These are phyloP conservation scores for Botryosphaeria dothidea DNA, from an alignment of 2,329 filamentous ascomycete genomes.

Conservation along the genomic window DNA sequence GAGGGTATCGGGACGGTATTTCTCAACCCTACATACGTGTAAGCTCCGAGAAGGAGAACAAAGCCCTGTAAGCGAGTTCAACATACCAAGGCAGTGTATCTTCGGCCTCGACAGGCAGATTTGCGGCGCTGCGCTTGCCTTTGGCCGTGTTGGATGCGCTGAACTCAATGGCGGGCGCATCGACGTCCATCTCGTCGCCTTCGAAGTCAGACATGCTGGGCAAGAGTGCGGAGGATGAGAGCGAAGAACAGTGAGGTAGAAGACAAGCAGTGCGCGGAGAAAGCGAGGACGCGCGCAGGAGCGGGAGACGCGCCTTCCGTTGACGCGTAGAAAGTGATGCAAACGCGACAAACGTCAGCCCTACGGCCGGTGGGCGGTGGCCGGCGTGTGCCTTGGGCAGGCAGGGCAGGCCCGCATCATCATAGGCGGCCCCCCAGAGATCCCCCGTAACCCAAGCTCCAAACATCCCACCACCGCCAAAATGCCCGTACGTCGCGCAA, in stretches of 20 bases:
- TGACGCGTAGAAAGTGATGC: conserved; percentile 35
- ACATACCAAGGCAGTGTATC: conserved; percentile 87
- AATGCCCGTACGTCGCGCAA: conserved; percentile 48
- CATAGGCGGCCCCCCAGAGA: conserved; percentile 28
- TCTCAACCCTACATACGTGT: conserved; percentile 72
- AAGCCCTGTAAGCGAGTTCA: background rate
- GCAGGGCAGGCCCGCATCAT: conserved; percentile 26
- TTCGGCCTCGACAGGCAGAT: conserved; percentile 89
- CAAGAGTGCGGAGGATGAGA: background rate
- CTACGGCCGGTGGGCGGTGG: conserved; percentile 30
- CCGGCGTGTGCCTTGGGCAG: conserved; percentile 24
- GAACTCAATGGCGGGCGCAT: conserved; percentile 65
- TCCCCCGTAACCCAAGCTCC: conserved; percentile 20
- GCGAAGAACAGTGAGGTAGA: background rate
- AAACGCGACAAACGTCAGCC: conserved; percentile 36
- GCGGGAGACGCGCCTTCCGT: conserved; percentile 12
- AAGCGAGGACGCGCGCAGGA: conserved; percentile 22
- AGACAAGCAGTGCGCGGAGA: background rate
- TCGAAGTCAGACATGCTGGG: conserved; percentile 58
- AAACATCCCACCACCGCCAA: conserved; percentile 27
- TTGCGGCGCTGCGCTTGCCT: conserved; percentile 89
- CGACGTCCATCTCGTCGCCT: conserved; percentile 68
- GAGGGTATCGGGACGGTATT: conserved; percentile 87
- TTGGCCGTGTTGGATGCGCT: conserved; percentile 74
- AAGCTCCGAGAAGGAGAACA: background rate